Evolutionary conservation across 305 asterid genomes (phyloP), one percentile per base, ranked within the genome.

Genomic region (Nicotiana rustica): DNA sequence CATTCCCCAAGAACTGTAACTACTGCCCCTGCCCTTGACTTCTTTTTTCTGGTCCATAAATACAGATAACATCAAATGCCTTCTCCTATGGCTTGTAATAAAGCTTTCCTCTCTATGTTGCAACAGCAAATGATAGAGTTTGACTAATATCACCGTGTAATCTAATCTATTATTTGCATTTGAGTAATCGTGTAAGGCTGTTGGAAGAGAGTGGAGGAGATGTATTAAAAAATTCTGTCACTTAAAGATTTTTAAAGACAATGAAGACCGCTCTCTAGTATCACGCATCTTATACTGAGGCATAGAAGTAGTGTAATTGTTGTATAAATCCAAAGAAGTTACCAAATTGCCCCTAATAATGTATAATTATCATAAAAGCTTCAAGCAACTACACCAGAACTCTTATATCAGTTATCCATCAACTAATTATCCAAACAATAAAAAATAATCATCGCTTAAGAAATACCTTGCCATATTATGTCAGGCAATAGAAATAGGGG

Each of bases 341-440:
- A 59, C 25, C 6, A 59, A 59, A n/a, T 59, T 17, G 29, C 19
- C 25, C 8, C 25, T 59, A 59, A 59, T 18, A 59, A 59, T 59
- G 65, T 59, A 5, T 59, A 59, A 19, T n/a, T 59, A 21, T 59
- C 25, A n/a, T n/a, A 59, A 15, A 56, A 59, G 29, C 65, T 59
- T 59, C 65, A 59, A 21, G 19, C 65, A n/a, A 59, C 65, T 17
- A 21, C 29, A 67, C 15, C 15, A 35, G 52, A 67, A 15, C 75
- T 67, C 52, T 35, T 67, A 17, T 67, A 67, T 67, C 52, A 4
- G 15, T 67, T 8, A 18, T 21, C 76, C 8, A 4, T 25, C 52
- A 17, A 67, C 76, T 67, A 67, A 67, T 35, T 35, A 35, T 13
- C 52, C 76, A 67, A 15, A 67, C 60, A 35, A 70, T 70, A 70